Evolutionary conservation across 139 green algal genomes (phyloP), one percentile per base, ranked within the genome.

Genomic region (Closterium sp.): DNA sequence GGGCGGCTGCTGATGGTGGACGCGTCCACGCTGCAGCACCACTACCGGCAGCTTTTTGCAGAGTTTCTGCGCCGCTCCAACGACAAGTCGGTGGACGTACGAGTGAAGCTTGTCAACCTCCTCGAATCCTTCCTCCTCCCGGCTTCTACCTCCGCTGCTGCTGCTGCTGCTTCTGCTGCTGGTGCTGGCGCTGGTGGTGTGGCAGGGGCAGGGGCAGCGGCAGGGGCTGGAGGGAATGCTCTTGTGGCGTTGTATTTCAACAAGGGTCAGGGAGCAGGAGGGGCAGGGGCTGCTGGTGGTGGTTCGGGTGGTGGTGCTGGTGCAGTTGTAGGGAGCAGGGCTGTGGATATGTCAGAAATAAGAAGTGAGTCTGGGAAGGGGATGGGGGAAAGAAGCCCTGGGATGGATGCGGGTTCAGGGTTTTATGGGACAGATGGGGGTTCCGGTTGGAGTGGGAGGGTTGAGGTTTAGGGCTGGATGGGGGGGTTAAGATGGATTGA

Each of bases 1-100:
- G 94, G 93, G 1, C 90, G 90, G 12, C 93, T 97, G 88, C 91
- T 97, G 32, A 85, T 91, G 21, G 34, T 95, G 55, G 93, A 91
- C 4, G 93, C 91, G 21, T 84, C 85, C 4, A 86, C 93, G n/a
- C n/a, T 91, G 0, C 76, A 87, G 9, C 84, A 83, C 6, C 93
- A 96, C 35, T 97, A 95, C 64, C 25, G 43, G 33, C 90, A 87
- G 81, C 89, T 94, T 21, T 93, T 87, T 36, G 31, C 69, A 8
- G 92, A 94, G 84, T 93, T 93, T 55, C 81, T 91, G 33, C 33
- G 28, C 19, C 33, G 92, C 33, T 90, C 93, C 32, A 84, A 84
- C 31, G 92, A 94, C 55, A 91, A 92, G 34, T 38, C 28, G 23
- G 9, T 43, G 3, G 90, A 91, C 35, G 85, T 94, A 34, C 89